Evolutionary conservation across 1,284 basidiomycete genomes (phyloP), one percentile per base, ranked within the genome.

Genomic region (Sporisorium scitamineum): DNA sequence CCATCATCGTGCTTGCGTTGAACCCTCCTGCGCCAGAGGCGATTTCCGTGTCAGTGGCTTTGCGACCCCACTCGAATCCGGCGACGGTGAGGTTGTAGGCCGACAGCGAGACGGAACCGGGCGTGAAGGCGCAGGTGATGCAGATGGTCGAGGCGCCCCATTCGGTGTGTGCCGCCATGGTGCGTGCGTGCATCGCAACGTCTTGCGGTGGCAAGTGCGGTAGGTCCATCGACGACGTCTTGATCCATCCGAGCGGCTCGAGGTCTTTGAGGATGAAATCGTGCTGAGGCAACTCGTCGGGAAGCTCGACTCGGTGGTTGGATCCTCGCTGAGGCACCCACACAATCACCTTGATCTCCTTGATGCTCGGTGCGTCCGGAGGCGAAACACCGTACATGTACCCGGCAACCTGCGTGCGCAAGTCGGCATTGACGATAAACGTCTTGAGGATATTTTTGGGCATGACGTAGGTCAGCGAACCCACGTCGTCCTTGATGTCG

Each of bases 11-110:
- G 5, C 80, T 77, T 27, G 95, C 92, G 85, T 96, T 97, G 89
- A 96, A 99, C 47, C 95, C 94, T 86, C 90, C 79, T n/a, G 71
- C 67, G 22, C 64, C 54, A 11, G 85, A 62, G 51, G 80, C 88
- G 79, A 94, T 92, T 79, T 94, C 94, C 52, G 91, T 89, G n/a
- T 92, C 92, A 48, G 89, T 92, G 10, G 79, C 81, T 88, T 98
- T 98, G 76, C 97, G 89, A 47, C 96, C 96, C 96, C 96, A 99
- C 85, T 99, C 97, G 86, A 99, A 99, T 18, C 97, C 97, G 57
- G 92, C 89, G 4, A 95, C 91, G 10, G 92, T 92, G 57, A 99
- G 87, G 41, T 91, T 93, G 87, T 98, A 95, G 0, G 96, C 93
- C 45, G 95, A 95, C 44, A 99, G 88, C 29, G 94, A 97, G 39